Base-by-base conservation (phyloP, 257 asterid species). In the Scutellaria baicalensis region DNA sequence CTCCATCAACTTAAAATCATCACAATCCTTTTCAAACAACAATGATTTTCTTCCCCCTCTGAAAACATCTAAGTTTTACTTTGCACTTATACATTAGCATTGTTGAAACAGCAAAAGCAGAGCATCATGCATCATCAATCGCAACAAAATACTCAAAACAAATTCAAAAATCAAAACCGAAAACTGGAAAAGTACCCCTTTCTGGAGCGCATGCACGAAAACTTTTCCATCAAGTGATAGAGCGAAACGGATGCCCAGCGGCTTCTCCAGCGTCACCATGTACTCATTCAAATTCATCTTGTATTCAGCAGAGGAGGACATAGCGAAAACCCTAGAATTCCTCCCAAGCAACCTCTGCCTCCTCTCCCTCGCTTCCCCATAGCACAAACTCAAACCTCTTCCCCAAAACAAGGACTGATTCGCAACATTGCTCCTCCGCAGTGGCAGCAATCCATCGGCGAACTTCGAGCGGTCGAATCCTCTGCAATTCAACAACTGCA, bases 191-290 rank as follows among this genome's bases (percentile, higher is more conserved):
- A 60, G 49, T 74, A 93, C 99, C 95, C 97, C 99, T 82, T 91
- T 93, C 69, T 77, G 90, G 66, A 93, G 96, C 59, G 97, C 93
- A 72, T 89, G 96, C 54, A 93, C 97, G 63, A 89, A 87, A 60
- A 93, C 67, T 63, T 83, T 91, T 6, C 99, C 99, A 20, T 93
- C 97, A 43, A 81, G 76, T 6, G 99, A 85, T 14, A 91, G 81
- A 0, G 96, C 99, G 70, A 91, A 93, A 21, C 95, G 95, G 61
- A 91, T 87, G 31, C 99, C 99, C 21, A 93, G 90, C 0, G 99
- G 99, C 63, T 82, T 93, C 66, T 89, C 90, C 50, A 93, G 90
- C 64, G 88, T 86, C 75, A 93, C 96, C 95, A 93, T 74, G 70
- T 93, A 91, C 77, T 87, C 96, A 52, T 89, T 91, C 84, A 89